Base-by-base conservation (phyloP, 345 rosid species). In the Turritis glabra region DNA sequence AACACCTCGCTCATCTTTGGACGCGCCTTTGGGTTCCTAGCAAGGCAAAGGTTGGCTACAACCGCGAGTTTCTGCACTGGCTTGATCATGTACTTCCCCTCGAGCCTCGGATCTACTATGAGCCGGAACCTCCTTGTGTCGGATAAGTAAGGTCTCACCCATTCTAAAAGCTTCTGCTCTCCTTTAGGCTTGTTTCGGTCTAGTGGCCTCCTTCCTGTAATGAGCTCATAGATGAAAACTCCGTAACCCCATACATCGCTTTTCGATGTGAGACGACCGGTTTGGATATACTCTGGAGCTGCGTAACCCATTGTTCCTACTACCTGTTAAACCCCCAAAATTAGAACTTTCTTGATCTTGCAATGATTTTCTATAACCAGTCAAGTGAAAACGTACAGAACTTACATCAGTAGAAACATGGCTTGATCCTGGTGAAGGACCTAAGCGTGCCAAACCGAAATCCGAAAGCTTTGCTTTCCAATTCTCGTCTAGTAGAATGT, bases 401-500 rank as follows among this genome's bases (percentile, higher is more conserved):
- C 91, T 53, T 88, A 94, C 97, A 75, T 87, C 88, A 38, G 97
- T 94, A 8, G 97, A 91, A 71, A 94, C 95, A 74, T 94, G 98
- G 30, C 97, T 94, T 59, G 87, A 74, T 60, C 98, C 97, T 75
- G 87, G 88, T 8, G 84, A 5, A 61, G 97, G 98, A 32, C 98
- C 98, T 77, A 94, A 83, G 65, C 98, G 85, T 37, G 97, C 98
- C 77, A 94, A 74, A 63, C 98, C 98, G 61, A 94, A 94, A 85
- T 94, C 97, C 15, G 98, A 94, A 41, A 94, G 82, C 88, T 91
- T 94, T 4, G 98, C 95, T 37, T 84, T 91, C 97, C 96, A 91
- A 12, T 89, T 82, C 74, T 87, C 93, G 65, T 90, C 97, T 48
- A 89, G 71, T 8, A 94, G 92, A 69, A 94, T 88, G 77, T 94